phyloP scores from a whole-genome alignment of 2,329 filamentous ascomycete genomes.

The Penicillium sp. region DNA sequence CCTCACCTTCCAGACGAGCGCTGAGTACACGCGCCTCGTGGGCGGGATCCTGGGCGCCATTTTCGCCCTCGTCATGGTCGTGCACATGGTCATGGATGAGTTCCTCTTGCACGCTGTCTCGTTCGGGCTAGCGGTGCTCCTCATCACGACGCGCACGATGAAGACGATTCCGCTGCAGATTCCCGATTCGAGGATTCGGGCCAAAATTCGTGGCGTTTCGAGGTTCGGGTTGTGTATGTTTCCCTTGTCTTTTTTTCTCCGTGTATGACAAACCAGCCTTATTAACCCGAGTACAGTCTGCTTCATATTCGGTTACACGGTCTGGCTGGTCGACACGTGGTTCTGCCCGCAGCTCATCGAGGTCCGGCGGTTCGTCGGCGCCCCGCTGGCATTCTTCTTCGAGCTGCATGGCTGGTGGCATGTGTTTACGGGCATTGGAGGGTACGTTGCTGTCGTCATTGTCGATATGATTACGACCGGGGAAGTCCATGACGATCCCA shows the following conservation, averaged over 20 bases:
- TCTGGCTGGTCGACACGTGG: conserved; percentile 49
- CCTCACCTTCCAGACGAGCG: conserved; percentile 39
- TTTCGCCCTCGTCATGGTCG: conserved; percentile 44
- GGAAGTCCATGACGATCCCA: conserved; percentile 38
- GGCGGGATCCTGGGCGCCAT: conserved; percentile 26
- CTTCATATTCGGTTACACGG: conserved; percentile 45
- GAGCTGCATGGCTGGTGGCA: conserved; percentile 55
- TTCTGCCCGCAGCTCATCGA: conserved; percentile 37
- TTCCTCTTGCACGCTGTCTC: conserved; percentile 46
- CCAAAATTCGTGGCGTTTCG: conserved; percentile 26
- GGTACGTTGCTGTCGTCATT: conserved; percentile 46
- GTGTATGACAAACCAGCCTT: not conserved
- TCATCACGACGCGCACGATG: conserved; percentile 39
- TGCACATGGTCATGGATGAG: conserved; percentile 51
- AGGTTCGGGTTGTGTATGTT: conserved; percentile 33
- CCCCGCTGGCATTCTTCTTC: conserved; percentile 46
- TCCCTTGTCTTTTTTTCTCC: not conserved
- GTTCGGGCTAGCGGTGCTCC: conserved; percentile 42
- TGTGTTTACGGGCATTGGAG: conserved; percentile 48
- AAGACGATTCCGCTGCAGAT: conserved; percentile 41
- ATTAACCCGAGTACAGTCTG: conserved; percentile 27
- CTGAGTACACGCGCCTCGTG: conserved; percentile 28
- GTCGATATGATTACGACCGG: conserved; percentile 45
- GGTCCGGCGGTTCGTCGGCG: conserved; percentile 35
- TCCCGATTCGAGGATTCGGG: conserved; percentile 29